Conservation (phyloP, 768 basidiomycete genomes). For the Lentinula edodes region DNA sequence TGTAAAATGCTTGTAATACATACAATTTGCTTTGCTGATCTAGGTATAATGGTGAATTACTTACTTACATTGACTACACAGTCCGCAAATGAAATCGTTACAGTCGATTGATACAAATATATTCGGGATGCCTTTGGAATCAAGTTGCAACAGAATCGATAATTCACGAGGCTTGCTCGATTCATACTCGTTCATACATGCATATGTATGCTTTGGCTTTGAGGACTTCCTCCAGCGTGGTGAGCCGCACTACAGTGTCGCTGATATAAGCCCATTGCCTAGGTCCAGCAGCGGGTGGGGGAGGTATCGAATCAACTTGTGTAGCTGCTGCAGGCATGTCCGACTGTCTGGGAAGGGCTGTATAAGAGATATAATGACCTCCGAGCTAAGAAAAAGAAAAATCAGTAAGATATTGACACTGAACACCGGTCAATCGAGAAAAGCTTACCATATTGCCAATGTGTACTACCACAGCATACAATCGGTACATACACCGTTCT, state of each 20-base stretch:
- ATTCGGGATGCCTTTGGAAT: not conserved
- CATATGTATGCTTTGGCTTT: constrained; percentile 90
- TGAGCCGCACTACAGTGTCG: constrained; percentile 78
- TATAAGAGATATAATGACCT: constrained; percentile 87
- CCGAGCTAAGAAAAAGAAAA: constrained; percentile 50
- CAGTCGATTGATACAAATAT: not conserved
- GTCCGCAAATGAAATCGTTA: not conserved
- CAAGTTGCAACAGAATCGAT: not conserved
- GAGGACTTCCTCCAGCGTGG: constrained; percentile 83
- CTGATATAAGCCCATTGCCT: constrained; percentile 91
- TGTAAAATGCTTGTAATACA: no score
- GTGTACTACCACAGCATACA: constrained; percentile 83
- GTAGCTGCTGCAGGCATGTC: constrained; percentile 5
- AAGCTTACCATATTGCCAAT: constrained; percentile 77
- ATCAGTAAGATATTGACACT: constrained; percentile 5
- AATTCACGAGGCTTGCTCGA: not conserved
- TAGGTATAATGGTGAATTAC: not conserved
- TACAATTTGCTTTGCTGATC: not conserved
- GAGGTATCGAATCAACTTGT: constrained; percentile 7
- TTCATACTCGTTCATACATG: constrained; percentile 78
- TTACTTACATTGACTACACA: not conserved
- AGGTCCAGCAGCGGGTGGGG: constrained; percentile 3
- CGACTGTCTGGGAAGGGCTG: constrained; percentile 51
- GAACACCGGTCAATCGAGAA: not conserved
- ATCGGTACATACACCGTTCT: constrained; percentile 53